These are phyloP conservation scores for Crepidotus variabilis DNA, from an alignment of 768 basidiomycete species.

Conservation along the genomic window DNA sequence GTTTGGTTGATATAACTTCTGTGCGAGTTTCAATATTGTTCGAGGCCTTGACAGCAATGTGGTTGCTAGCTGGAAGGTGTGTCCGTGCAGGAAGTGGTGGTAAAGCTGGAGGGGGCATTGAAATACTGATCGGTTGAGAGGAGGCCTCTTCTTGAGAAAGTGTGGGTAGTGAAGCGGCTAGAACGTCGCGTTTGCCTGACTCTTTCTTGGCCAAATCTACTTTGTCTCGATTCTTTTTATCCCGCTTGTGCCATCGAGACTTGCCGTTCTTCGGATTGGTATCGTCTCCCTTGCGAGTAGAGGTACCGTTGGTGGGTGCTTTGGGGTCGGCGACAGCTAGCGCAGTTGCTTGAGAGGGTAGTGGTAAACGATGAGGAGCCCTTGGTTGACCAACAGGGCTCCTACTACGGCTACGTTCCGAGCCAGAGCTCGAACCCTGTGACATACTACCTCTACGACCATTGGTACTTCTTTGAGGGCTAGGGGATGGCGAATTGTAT, in stretches of 20 bases:
- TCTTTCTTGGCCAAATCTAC: neutral
- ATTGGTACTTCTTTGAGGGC: slow-evolving; percentile 31
- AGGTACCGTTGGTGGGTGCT: slow-evolving; percentile 23
- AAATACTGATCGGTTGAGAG: slow-evolving; percentile 11
- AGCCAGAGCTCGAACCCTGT: slow-evolving; percentile 51
- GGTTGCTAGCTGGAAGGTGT: neutral
- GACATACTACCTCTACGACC: slow-evolving; percentile 47
- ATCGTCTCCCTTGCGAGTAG: slow-evolving; percentile 20
- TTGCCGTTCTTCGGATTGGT: slow-evolving; percentile 9
- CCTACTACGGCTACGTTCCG: slow-evolving; percentile 51
- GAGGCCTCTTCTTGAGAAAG: slow-evolving; percentile 2
- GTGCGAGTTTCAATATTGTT: neutral
- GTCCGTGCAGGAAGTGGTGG: slow-evolving; percentile 7
- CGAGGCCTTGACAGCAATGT: neutral
- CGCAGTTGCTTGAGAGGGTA: slow-evolving; percentile 22
- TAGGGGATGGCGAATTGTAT: slow-evolving; percentile 36
- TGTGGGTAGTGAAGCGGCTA: neutral
- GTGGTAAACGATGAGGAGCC: slow-evolving; percentile 62
- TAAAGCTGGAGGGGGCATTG: slow-evolving; percentile 15
- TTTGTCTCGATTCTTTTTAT: slow-evolving; percentile 11
- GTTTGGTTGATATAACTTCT: slow-evolving; percentile 10
- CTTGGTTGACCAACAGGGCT: slow-evolving; percentile 52
- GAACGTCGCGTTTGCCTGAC: neutral
- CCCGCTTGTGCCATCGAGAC: slow-evolving; percentile 32
- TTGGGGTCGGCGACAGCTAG: slow-evolving; percentile 30